These are phyloP conservation scores for Magnolia sinica DNA, from an alignment of 164 flowering plant genomes.

Conservation along the genomic window DNA sequence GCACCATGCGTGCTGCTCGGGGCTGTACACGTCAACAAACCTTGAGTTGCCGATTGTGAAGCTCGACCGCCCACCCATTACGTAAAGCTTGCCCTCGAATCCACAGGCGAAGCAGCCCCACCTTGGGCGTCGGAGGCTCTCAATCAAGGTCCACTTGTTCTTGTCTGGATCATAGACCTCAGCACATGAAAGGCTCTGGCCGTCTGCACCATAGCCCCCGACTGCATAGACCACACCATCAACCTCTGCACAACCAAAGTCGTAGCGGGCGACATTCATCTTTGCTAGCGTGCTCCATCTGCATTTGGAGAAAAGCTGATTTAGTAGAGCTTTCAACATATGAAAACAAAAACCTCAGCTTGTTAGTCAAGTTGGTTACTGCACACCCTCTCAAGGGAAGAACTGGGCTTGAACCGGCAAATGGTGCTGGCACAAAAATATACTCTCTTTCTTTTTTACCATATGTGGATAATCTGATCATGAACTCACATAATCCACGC, in stretches of 20 bases:
- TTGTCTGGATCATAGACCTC: slow-evolving; percentile 80
- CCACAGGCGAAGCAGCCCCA: slow-evolving; percentile 88
- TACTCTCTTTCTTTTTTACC: too few relatives aligned
- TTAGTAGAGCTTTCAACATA: neutral
- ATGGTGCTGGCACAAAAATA: too few relatives aligned
- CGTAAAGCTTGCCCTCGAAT: slow-evolving; percentile 77
- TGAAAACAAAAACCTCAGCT: neutral
- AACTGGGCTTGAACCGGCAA: too few relatives aligned
- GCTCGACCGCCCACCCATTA: slow-evolving; percentile 94
- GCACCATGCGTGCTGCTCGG: slow-evolving; percentile 62
- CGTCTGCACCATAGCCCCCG: slow-evolving; percentile 81
- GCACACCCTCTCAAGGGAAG: too few relatives aligned
- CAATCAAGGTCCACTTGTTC: slow-evolving; percentile 69
- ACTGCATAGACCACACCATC: slow-evolving; percentile 74
- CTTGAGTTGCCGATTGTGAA: slow-evolving; percentile 89
- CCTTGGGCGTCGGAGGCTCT: slow-evolving; percentile 79
- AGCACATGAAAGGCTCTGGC: slow-evolving; percentile 71
- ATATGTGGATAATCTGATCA: too few relatives aligned
- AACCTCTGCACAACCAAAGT: slow-evolving; percentile 90
- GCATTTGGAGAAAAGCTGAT: slow-evolving; percentile 20
- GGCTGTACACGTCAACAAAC: slow-evolving; percentile 73
- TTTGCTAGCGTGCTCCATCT: slow-evolving; percentile 77
- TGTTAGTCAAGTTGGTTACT: too few relatives aligned
- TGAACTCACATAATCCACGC: too few relatives aligned
- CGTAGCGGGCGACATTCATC: slow-evolving; percentile 86